Conservation (phyloP, 1,284 basidiomycete genomes). For the Tilletiaria anomala region DNA sequence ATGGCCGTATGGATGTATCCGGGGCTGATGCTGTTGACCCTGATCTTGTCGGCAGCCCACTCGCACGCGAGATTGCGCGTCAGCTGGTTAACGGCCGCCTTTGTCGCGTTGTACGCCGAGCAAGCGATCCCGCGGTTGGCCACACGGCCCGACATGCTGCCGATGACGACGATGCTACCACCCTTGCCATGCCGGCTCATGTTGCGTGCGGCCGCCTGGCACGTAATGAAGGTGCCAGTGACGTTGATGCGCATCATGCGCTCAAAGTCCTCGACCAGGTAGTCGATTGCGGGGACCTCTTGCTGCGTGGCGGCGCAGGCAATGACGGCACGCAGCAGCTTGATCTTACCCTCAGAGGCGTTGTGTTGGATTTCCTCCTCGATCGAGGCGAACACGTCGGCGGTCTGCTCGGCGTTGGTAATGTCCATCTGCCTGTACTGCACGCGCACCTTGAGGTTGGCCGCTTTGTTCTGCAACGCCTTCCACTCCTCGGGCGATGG, state of each 20-base stretch:
- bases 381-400: not conserved
- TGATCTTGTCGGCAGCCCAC: conserved; percentile 2
- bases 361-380: not conserved
- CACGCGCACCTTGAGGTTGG: not conserved
- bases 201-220: not conserved
- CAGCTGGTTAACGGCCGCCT: conserved; percentile 3
- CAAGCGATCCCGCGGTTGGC: not conserved
- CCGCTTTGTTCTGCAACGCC: not conserved
- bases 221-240: conserved; percentile 1
- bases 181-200: conserved; percentile 1
- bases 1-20: conserved; percentile 4
- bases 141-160: conserved; percentile 3
- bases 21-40: conserved; percentile 2
- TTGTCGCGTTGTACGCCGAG: conserved; percentile 4
- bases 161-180: conserved; percentile 3
- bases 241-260: conserved; percentile 3
- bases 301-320: not conserved
- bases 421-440: conserved; percentile 1
- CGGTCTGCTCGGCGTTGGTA: not conserved
- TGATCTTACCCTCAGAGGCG: not conserved
- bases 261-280: conserved; percentile 1
- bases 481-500: conserved; percentile 4
- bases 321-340: not conserved
- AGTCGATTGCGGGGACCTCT: not conserved
- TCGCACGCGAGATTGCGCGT: conserved; percentile 1